phyloP scores from a whole-genome alignment of 2,329 filamentous ascomycete genomes.

The Boeremia exigua region DNA sequence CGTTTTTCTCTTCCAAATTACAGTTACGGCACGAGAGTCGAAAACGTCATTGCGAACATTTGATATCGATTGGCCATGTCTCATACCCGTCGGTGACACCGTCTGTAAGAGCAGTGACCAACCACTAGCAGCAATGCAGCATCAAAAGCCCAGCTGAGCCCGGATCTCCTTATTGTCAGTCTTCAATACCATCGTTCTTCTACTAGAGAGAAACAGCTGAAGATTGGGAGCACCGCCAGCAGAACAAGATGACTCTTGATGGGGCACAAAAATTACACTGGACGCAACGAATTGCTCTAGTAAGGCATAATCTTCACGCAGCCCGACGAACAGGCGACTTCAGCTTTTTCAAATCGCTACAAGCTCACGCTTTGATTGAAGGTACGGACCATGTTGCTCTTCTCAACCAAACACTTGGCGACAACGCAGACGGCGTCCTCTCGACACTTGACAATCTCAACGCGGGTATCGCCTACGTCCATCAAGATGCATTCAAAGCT shows the following conservation, averaged over 20 bases:
- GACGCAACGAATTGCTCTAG: slow-evolving; percentile 54
- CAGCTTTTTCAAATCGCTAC: slow-evolving; percentile 56
- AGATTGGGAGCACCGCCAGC: neutral
- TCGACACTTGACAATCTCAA: slow-evolving; percentile 56
- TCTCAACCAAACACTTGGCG: slow-evolving; percentile 48
- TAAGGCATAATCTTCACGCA: slow-evolving; percentile 54
- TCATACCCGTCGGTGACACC: neutral
- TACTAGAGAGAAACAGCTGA: neutral
- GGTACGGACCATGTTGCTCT: slow-evolving; percentile 55
- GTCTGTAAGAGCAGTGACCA: neutral
- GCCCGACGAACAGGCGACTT: slow-evolving; percentile 54
- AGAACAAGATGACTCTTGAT: slow-evolving; percentile 23
- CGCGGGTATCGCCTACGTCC: slow-evolving; percentile 53
- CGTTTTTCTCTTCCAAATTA: neutral
- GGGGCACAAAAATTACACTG: slow-evolving; percentile 50
- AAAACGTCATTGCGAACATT: neutral
- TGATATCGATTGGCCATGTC: neutral
- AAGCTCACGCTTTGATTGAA: slow-evolving; percentile 52
- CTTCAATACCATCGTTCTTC: neutral
- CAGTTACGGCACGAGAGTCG: neutral
- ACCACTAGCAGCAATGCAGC: neutral
- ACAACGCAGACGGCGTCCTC: slow-evolving; percentile 52
- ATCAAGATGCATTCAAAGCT: slow-evolving; percentile 56
- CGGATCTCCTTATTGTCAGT: neutral
- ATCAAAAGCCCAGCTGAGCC: slow-evolving; percentile 2